These are phyloP conservation scores for Diplodia sapinea DNA, from an alignment of 2,329 filamentous ascomycete species.

Conservation along the genomic window DNA sequence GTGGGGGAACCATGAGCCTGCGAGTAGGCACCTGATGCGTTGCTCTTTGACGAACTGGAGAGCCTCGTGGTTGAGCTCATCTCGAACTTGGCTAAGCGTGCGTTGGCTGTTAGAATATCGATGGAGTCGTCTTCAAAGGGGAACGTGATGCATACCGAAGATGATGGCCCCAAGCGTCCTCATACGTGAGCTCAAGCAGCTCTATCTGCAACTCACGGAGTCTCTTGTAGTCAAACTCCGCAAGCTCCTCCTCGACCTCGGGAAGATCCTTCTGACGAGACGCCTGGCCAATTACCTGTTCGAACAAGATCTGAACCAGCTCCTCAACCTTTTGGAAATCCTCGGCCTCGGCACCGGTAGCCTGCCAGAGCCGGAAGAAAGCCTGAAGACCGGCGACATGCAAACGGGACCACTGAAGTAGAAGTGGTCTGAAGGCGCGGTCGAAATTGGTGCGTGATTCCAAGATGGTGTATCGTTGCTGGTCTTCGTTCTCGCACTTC, in stretches of 20 bases:
- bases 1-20: conserved; percentile 84
- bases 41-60: conserved; percentile 98
- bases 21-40: conserved; percentile 83
- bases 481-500: conserved; percentile 78
- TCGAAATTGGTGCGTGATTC: conserved; percentile 82
- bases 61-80: conserved; percentile 88
- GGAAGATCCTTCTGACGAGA: conserved; percentile 80
- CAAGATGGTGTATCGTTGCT: conserved; percentile 73
- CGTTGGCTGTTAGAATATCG: conserved; percentile 35
- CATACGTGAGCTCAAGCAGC: conserved; percentile 85
- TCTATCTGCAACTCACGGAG: conserved; percentile 92
- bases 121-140: neutral
- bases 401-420: conserved; percentile 91
- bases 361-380: conserved; percentile 92
- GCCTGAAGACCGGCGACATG: conserved; percentile 85
- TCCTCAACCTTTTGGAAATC: conserved; percentile 96
- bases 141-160: conserved; percentile 57
- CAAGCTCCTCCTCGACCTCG: conserved; percentile 87
- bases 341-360: conserved; percentile 78
- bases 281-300: conserved; percentile 85
- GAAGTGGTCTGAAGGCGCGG: conserved; percentile 80
- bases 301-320: conserved; percentile 81
- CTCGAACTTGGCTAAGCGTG: conserved; percentile 71
- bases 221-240: conserved; percentile 78
- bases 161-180: conserved; percentile 92